Evolutionary conservation across 2,329 filamentous ascomycete species (phyloP).

Genomic region (Neofusicoccum umdonicola): DNA sequence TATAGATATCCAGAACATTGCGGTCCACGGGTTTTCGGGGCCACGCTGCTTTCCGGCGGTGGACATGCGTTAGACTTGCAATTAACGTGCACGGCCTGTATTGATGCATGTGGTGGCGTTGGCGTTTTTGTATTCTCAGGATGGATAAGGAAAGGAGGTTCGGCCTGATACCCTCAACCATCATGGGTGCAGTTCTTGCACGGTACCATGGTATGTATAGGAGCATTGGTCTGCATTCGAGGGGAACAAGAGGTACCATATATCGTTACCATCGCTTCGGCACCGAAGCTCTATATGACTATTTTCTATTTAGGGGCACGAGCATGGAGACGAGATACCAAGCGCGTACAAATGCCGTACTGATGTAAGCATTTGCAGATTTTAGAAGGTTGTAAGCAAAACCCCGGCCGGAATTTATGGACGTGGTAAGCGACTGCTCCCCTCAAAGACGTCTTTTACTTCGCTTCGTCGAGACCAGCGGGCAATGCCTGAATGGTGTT

Average conservation of each 20-base stretch:
- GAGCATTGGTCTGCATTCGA: background rate
- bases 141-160: background rate
- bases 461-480: too few species aligned
- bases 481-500: too few species aligned
- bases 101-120: background rate
- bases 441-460: too few species aligned
- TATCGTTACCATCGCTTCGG: background rate
- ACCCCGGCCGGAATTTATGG: too few species aligned
- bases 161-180: background rate
- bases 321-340: too few species aligned
- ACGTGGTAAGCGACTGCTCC: too few species aligned
- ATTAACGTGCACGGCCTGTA: background rate
- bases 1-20: slow-evolving; percentile 85
- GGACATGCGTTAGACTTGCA: slow-evolving; percentile 51
- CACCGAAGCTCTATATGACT: too few species aligned
- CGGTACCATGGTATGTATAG: background rate
- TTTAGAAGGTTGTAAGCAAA: too few species aligned
- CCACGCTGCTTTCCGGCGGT: slow-evolving; percentile 77
- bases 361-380: too few species aligned
- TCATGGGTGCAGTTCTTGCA: background rate
- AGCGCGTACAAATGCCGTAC: too few species aligned
- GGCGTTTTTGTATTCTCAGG: background rate
- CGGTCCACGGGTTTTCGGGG: slow-evolving; percentile 80
- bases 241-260: background rate
- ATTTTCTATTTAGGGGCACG: too few species aligned